Evolutionary conservation across 805 yeast species (phyloP).

Genomic region (Blastobotrys terrestris): DNA sequence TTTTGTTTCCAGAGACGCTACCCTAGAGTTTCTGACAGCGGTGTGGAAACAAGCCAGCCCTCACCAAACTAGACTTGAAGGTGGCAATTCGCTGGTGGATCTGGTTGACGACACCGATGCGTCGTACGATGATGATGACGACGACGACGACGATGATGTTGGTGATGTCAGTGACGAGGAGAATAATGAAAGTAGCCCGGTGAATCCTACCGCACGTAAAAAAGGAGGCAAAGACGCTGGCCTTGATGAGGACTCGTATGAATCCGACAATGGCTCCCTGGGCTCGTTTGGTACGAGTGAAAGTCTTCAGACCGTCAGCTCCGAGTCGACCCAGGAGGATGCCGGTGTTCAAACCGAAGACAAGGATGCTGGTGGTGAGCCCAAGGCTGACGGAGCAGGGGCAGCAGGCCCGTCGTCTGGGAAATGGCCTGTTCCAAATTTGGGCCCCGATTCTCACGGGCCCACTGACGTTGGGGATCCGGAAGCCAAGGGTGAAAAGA

Average conservation of each 20-base stretch:
- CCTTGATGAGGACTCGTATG: neutral
- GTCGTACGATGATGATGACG: neutral
- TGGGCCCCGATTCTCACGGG: conserved; percentile 61
- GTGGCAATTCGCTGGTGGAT: conserved; percentile 4
- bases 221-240: neutral
- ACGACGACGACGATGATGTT: conserved; percentile 1
- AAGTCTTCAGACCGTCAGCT: neutral
- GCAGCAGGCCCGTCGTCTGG: neutral
- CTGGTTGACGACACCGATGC: conserved; percentile 1
- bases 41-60: conserved; percentile 49
- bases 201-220: no score
- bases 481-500: conserved; percentile 43
- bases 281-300: conserved; percentile 7
- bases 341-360: neutral
- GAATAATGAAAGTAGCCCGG: neutral
- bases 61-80: conserved; percentile 26
- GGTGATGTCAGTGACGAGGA: neutral
- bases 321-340: neutral
- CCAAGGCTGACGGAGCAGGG: conserved; percentile 6
- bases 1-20: conserved; percentile 73
- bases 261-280: neutral
- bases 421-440: conserved; percentile 33
- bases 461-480: conserved; percentile 50
- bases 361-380: conserved; percentile 5
- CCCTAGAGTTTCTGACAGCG: conserved; percentile 61